A percentile compares a stretch with the other conserved stretches of the same genome.
Conservation (phyloP, 305 asterid species). For the Fraxinus angustifolia region DNA sequence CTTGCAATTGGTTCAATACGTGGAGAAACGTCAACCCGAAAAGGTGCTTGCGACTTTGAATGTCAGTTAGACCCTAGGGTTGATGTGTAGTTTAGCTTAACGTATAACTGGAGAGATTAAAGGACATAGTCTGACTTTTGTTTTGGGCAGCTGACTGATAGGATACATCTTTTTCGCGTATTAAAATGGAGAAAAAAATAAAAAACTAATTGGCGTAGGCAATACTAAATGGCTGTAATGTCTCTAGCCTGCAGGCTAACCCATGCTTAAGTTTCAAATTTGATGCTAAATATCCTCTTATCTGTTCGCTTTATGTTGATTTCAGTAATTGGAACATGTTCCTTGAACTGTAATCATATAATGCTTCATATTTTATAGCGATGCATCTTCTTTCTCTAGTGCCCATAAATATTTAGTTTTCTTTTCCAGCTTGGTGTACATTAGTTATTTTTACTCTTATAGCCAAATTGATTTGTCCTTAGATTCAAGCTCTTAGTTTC, state of each 20-base stretch:
- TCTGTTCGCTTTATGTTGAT: background rate
- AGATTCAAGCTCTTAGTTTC: background rate
- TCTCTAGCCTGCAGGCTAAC: background rate
- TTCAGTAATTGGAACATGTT: background rate
- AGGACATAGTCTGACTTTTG: background rate
- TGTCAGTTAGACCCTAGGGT: background rate
- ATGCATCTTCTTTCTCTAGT: background rate
- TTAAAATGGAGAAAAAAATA: background rate
- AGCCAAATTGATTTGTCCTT: background rate
- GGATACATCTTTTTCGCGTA: background rate
- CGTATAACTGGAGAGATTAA: background rate
- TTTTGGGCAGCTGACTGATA: background rate
- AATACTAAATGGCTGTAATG: background rate
- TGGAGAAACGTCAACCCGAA: background rate
- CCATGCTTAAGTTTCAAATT: background rate
- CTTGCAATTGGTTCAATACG: background rate
- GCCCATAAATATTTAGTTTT: background rate
- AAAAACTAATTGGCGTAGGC: background rate
- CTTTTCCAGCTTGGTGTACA: background rate
- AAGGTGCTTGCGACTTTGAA: background rate
- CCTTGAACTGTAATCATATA: background rate
- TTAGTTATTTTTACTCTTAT: background rate
- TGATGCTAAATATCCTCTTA: background rate
- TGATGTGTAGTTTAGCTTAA: background rate
- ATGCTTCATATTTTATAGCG: background rate